Evolutionary conservation across 2,329 filamentous ascomycete genomes (phyloP), one percentile per base, ranked within the genome.

Genomic region (Xylariaceae sp.): DNA sequence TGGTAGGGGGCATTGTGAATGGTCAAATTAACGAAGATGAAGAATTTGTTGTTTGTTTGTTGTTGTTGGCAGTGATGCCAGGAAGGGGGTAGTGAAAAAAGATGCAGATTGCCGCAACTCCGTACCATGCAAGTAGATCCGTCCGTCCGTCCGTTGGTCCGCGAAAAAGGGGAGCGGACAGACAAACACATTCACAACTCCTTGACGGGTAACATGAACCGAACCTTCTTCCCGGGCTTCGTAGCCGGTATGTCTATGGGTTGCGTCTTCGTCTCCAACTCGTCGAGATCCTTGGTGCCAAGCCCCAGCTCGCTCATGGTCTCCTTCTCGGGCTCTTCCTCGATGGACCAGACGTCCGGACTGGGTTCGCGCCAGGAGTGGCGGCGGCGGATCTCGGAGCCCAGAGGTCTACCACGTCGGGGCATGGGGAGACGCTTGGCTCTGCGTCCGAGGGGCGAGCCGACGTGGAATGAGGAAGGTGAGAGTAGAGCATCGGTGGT

Each of bases 341-440:
- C 78, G 58, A 85, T 85, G 35, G 80, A 80, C 78, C 81, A 85
- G 2, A 85, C 82, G 56, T 84, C 81, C 0, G 81, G 81, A 66
- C 82, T 84, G 5, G 82, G 82, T 71, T 82, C 78, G 44, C 81
- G 74, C 82, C 82, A 85, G 1, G 82, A 75, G 57, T 76, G 75
- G 8, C 75, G 76, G 7, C 79, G 77, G 49, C 77, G 74, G 17
- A 75, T 61, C 67, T 74, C 39, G 70, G 72, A 53, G 67, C 67
- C 66, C 17, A 68, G 66, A 2, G 72, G 66, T 45, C 71, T 66
- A 49, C 70, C 72, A n/a, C 73, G 72, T 10, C 74, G 72, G 10
- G 69, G 71, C 42, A 70, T 69, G 55, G 71, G 65, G 67, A 74
- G 72, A 15, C 66, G 68, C 56, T 67, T 73, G 13, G 59, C 52